Evolutionary conservation across 495 filamentous ascomycete species (phyloP).

Genomic region (Platismatia glauca): DNA sequence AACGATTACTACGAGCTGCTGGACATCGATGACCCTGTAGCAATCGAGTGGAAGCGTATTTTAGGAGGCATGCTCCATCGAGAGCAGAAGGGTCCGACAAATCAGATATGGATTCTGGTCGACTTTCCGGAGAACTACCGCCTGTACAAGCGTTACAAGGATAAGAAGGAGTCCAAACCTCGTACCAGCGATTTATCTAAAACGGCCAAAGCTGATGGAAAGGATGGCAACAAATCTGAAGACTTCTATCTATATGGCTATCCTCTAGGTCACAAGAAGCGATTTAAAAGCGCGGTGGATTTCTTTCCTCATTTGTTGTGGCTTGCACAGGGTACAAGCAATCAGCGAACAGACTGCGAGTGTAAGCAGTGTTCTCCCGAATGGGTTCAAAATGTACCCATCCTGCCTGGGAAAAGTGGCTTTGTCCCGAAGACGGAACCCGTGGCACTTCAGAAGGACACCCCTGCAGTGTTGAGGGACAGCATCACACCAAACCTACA

Average conservation of each 20-base stretch:
- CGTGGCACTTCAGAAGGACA: constrained; percentile 22
- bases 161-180: constrained; percentile 24
- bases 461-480: background rate
- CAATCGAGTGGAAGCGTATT: constrained; percentile 46
- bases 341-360: constrained; percentile 48
- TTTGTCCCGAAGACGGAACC: constrained; percentile 16
- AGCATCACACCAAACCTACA: constrained; percentile 14
- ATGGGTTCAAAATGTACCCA: constrained; percentile 26
- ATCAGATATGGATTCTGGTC: constrained; percentile 39
- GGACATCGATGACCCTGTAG: constrained; percentile 11
- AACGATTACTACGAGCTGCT: constrained; percentile 36
- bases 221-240: constrained; percentile 36
- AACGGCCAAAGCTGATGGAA: constrained; percentile 31
- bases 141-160: constrained; percentile 49
- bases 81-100: constrained; percentile 29
- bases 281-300: constrained; percentile 49
- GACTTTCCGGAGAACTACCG: constrained; percentile 49
- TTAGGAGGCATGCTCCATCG: constrained; percentile 43
- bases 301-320: constrained; percentile 56
- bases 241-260: constrained; percentile 58
- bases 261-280: constrained; percentile 47
- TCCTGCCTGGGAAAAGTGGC: constrained; percentile 18
- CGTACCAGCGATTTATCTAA: constrained; percentile 27
- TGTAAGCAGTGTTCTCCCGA: constrained; percentile 46
- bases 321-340: constrained; percentile 43